Evolutionary conservation across 352 stramenopile species (phyloP).

Genomic region (Aphanomyces invadans): DNA sequence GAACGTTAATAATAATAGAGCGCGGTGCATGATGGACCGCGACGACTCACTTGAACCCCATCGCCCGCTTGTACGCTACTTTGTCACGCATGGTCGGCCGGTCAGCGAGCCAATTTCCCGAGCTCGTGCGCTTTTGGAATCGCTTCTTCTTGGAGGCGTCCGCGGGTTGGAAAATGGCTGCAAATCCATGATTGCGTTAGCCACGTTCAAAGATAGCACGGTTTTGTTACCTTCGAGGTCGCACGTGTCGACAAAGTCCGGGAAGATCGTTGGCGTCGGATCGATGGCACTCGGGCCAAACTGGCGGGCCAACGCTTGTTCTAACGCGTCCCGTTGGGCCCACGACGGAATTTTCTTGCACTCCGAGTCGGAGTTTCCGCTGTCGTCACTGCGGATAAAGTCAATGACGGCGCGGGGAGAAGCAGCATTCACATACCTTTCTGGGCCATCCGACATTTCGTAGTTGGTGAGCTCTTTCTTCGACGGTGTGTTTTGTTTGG

Average conservation of each 20-base stretch:
- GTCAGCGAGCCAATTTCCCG: slow-evolving; percentile 79
- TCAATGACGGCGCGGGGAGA: too few species aligned
- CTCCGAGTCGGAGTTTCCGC: slow-evolving; percentile 40
- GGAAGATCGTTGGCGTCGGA: slow-evolving; percentile 71
- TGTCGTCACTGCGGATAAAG: slow-evolving; percentile 32
- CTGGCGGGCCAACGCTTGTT: slow-evolving; percentile 54
- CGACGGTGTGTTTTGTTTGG: not conserved
- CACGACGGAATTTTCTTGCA: slow-evolving; percentile 76
- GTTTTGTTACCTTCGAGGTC: slow-evolving; percentile 44
- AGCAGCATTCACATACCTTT: too few species aligned
- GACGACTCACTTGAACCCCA: slow-evolving; percentile 48
- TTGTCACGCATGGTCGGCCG: slow-evolving; percentile 64
- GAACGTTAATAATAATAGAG: too few species aligned
- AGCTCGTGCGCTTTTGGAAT: slow-evolving; percentile 71
- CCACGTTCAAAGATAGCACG: not conserved
- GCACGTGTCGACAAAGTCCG: slow-evolving; percentile 76
- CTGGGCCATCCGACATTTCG: slow-evolving; percentile 74
- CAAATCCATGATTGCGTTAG: slow-evolving; percentile 3
- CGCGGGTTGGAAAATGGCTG: slow-evolving; percentile 65
- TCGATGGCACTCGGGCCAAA: slow-evolving; percentile 68
- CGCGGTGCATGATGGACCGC: too few species aligned
- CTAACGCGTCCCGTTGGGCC: slow-evolving; percentile 66
- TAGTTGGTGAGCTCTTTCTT: slow-evolving; percentile 35
- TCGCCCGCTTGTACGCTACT: slow-evolving; percentile 74
- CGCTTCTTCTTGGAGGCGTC: slow-evolving; percentile 70